These are phyloP conservation scores for Alternaria infectoria DNA, from an alignment of 2,329 filamentous ascomycete species.

Conservation along the genomic window DNA sequence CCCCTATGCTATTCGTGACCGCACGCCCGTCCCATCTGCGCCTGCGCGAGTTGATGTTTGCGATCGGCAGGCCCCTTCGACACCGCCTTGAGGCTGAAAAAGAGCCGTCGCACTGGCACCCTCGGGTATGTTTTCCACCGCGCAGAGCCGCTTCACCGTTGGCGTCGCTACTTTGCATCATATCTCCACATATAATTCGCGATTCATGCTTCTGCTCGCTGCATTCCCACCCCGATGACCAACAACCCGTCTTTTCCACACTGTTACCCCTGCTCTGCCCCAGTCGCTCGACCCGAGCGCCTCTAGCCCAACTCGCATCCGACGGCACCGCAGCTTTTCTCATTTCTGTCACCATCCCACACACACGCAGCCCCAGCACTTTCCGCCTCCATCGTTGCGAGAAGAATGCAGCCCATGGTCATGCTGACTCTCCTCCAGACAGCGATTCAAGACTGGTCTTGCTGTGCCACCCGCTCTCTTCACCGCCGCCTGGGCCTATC, in stretches of 20 bases:
- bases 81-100: constrained; percentile 48
- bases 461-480: constrained; percentile 25
- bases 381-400: constrained; percentile 2
- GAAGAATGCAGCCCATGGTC: constrained; percentile 27
- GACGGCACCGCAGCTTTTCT: constrained; percentile 13
- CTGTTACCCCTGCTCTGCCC: constrained; percentile 18
- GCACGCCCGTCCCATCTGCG: constrained; percentile 3
- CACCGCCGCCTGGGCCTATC: constrained; percentile 22
- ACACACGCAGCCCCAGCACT: neutral
- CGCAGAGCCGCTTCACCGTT: constrained; percentile 43
- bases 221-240: constrained; percentile 15
- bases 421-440: constrained; percentile 38
- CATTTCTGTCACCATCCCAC: constrained; percentile 7
- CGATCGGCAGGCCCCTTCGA: constrained; percentile 42
- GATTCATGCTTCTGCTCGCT: constrained; percentile 8
- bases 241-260: constrained; percentile 17
- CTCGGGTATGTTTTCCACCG: constrained; percentile 46
- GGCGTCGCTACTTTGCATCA: constrained; percentile 23
- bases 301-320: constrained; percentile 22
- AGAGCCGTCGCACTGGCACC: constrained; percentile 42
- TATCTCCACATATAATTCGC: constrained; percentile 14
- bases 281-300: constrained; percentile 15
- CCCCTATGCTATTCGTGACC: constrained; percentile 17
- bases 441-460: constrained; percentile 27
- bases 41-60: constrained; percentile 26